Evolutionary conservation across 805 yeast species (phyloP).

Genomic region (Teunomyces lycoperdinae): DNA sequence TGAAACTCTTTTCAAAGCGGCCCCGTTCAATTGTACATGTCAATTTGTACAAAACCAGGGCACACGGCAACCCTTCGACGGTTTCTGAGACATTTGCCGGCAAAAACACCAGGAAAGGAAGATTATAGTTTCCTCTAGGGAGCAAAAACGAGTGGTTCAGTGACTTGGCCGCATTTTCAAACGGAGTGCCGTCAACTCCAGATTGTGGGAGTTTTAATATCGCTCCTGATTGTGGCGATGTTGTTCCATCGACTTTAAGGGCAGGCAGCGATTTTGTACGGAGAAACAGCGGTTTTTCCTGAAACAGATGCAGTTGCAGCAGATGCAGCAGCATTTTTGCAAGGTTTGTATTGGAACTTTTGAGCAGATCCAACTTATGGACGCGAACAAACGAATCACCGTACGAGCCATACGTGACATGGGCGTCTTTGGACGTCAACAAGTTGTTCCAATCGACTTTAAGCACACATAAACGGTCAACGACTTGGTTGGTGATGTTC

Average conservation of each 20-base stretch:
- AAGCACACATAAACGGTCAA: slow-evolving; percentile 39
- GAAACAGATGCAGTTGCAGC: neutral
- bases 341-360: slow-evolving; percentile 7
- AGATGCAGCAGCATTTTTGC: neutral
- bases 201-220: slow-evolving; percentile 20
- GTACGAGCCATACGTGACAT: slow-evolving; percentile 38
- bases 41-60: slow-evolving; percentile 41
- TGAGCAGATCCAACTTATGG: slow-evolving; percentile 19
- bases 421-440: slow-evolving; percentile 38
- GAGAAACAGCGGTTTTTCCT: slow-evolving; percentile 23
- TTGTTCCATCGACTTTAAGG: slow-evolving; percentile 5
- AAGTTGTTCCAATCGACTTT: slow-evolving; percentile 49
- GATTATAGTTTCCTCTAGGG: slow-evolving; percentile 51
- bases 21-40: slow-evolving; percentile 43
- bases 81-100: slow-evolving; percentile 51
- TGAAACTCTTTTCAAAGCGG: slow-evolving; percentile 37
- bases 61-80: slow-evolving; percentile 47
- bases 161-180: slow-evolving; percentile 23
- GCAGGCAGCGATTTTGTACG: slow-evolving; percentile 33
- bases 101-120: slow-evolving; percentile 44
- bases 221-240: neutral
- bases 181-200: slow-evolving; percentile 46
- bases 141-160: slow-evolving; percentile 36
- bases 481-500: slow-evolving; percentile 28
- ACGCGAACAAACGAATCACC: slow-evolving; percentile 32